Percentiles rank a stretch among this genome's conserved stretches.
Conservation (phyloP, 176 grass and related monocot genomes). For the Bolboschoenus planiculmis region DNA sequence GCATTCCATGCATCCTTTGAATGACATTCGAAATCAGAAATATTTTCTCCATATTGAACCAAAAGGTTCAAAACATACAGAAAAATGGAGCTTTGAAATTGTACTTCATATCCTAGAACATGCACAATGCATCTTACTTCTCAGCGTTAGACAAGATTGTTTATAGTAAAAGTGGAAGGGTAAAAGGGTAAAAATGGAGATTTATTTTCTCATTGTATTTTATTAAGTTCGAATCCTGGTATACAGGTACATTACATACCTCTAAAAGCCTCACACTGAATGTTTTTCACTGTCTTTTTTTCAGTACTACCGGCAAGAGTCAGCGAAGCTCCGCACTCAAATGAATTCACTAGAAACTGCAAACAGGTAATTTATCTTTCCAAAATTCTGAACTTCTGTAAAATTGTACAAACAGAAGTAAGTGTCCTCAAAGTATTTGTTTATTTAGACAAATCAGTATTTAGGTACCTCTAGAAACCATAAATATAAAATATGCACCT, state of each 20-base stretch:
- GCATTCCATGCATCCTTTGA: background rate
- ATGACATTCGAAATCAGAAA: background rate
- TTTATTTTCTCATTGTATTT: background rate
- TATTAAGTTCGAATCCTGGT: background rate
- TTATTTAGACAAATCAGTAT: background rate
- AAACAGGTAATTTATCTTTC: constrained; percentile 54
- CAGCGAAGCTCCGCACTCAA: constrained; percentile 51
- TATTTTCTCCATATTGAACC: background rate
- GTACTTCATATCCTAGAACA: background rate
- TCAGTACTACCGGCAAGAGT: constrained; percentile 85
- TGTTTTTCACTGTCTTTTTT: constrained; percentile 4
- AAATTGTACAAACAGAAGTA: background rate
- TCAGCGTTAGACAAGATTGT: background rate
- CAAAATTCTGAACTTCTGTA: background rate
- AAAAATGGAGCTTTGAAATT: background rate
- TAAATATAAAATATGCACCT: background rate
- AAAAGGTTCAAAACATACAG: background rate
- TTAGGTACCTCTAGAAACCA: background rate
- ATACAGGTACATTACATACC: background rate
- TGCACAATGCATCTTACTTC: background rate
- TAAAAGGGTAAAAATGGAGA: background rate
- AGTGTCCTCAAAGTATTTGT: background rate
- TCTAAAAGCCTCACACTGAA: background rate
- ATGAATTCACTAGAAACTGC: constrained; percentile 55
- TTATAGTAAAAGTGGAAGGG: background rate